Evolutionary conservation across 179 eudicot species (phyloP), one percentile per base, ranked within the genome.

Genomic region (Pouteria campechiana): DNA sequence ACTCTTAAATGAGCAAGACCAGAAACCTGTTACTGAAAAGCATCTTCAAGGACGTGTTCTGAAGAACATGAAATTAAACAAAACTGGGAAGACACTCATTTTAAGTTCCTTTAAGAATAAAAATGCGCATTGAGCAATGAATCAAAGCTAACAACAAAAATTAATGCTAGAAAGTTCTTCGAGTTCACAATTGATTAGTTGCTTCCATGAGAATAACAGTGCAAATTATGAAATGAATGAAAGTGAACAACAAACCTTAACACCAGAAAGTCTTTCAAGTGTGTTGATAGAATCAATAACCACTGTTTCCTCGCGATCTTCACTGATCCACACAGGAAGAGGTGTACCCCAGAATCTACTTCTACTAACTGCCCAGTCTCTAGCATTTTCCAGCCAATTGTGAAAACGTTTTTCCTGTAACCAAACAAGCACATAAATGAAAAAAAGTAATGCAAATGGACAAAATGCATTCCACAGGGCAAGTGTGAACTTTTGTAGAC

Each of bases 321-420:
- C 80, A 63, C 98, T 90, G 40, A 69, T 69, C 98, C 96, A 87
- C 8, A 87, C 53, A 17, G 96, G 98, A 61, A 90, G 94, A 58
- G 98, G 98, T n/a, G 96, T 90, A 24, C 96, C 98, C 98, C 98
- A 90, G 57, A 90, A 90, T 65, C 98, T 68, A 64, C 98, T 90
- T 58, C 98, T 74, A 66, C 96, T 86, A 22, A 90, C 82, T 18
- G 96, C 94, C 98, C 98, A 90, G 43, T 90, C 98, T 64, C 98
- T 82, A n/a, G 96, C 98, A 75, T 90, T 90, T 74, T 90, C 96
- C 12, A 90, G 78, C 98, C 98, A 90, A 53, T 90, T 90, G 57
- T 90, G 98, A 60, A 90, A 90, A 8, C 96, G 92, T 50, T 90
- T 90, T 65, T 87, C 96, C 94, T 85, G 57, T 10, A 52, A 43